Evolutionary conservation across 2,329 filamentous ascomycete genomes (phyloP).

Genomic region (Hymenoscyphus infarciens): DNA sequence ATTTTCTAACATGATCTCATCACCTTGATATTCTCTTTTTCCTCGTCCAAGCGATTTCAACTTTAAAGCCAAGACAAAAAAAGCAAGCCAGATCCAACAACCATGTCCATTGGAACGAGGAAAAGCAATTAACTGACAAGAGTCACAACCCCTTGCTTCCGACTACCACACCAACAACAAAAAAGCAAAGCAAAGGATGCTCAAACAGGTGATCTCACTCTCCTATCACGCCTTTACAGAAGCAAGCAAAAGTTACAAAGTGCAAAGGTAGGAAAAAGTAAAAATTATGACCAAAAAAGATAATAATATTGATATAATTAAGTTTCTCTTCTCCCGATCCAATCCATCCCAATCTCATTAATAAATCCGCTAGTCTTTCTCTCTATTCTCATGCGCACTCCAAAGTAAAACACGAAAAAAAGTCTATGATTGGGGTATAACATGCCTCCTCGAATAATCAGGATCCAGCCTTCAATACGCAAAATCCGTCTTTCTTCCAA

Average conservation of each 20-base stretch:
- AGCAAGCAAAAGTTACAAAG: not conserved
- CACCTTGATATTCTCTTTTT: not conserved
- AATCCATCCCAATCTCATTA: not conserved
- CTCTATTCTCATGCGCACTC: not conserved
- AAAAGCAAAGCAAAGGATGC: not conserved
- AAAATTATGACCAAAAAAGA: not conserved
- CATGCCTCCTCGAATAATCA: not conserved
- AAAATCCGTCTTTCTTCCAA: slow-evolving; percentile 1
- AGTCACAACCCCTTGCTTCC: not conserved
- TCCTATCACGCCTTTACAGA: not conserved
- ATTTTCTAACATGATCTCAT: not conserved
- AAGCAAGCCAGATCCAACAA: not conserved
- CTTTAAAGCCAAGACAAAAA: not conserved
- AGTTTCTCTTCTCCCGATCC: not conserved
- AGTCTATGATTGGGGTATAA: slow-evolving; percentile 5
- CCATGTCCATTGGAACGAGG: too few relatives aligned
- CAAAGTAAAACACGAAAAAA: not conserved
- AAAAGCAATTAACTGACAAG: not conserved
- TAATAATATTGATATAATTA: not conserved
- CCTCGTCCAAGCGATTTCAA: not conserved
- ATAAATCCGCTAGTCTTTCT: not conserved
- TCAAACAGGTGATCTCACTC: not conserved
- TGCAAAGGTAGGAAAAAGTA: not conserved
- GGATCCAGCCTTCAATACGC: not conserved
- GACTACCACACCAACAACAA: not conserved